Evolutionary conservation across 169 alveolate species (phyloP).

Genomic region (Plasmodium fragile): DNA sequence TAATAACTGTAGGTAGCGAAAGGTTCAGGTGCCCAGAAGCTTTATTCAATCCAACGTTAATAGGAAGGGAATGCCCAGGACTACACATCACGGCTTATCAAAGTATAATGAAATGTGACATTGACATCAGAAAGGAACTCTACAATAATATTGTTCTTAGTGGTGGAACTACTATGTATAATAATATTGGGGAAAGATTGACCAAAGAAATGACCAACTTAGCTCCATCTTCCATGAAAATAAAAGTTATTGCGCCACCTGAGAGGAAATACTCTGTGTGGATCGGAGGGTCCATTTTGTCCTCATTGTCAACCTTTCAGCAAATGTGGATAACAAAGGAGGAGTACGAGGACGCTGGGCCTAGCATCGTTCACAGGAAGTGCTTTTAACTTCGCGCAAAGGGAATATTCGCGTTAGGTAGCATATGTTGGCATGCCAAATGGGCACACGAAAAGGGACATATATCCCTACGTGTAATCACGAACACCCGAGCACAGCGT

Average conservation of each 20-base stretch:
- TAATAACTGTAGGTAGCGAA: conserved; percentile 95
- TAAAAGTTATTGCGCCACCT: conserved; percentile 99
- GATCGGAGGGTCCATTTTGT: conserved; percentile 98
- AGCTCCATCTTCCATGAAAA: conserved; percentile 97
- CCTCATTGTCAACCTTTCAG: conserved; percentile 97
- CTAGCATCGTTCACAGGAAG: conserved; percentile 98
- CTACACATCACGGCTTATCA: conserved; percentile 95
- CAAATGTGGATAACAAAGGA: conserved; percentile 98
- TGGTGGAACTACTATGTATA: conserved; percentile 98
- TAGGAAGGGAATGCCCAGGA: conserved; percentile 97
- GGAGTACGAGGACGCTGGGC: conserved; percentile 99
- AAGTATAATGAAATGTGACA: conserved; percentile 97
- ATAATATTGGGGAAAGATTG: conserved; percentile 97
- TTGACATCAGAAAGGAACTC: conserved; percentile 96
- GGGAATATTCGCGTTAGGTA: background rate
- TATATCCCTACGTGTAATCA: background rate
- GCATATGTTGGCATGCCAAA: background rate
- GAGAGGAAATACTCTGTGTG: conserved; percentile 98
- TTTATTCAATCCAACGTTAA: conserved; percentile 95
- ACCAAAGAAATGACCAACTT: conserved; percentile 96
- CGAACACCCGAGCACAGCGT: background rate
- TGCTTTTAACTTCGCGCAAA: conserved; percentile 90
- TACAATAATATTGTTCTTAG: conserved; percentile 96
- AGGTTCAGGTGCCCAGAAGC: conserved; percentile 99
- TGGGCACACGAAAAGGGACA: background rate